Evolutionary conservation across 2,329 filamentous ascomycete genomes (phyloP).

Genomic region (Canariomyces notabilis): DNA sequence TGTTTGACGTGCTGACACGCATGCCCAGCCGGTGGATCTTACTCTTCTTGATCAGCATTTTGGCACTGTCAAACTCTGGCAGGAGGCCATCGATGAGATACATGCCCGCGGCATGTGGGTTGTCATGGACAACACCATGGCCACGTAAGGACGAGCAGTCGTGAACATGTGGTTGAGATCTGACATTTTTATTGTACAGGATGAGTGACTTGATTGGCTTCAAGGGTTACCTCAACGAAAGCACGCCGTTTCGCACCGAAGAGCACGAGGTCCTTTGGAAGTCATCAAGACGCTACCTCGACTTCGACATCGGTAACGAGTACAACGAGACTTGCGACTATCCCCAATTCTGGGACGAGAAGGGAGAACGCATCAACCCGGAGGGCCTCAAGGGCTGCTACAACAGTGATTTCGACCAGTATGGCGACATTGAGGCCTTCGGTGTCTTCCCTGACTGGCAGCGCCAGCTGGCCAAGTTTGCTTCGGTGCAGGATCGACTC

Average conservation of each 20-base stretch:
- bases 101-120: constrained; percentile 61
- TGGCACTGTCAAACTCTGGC: constrained; percentile 54
- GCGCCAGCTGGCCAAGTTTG: constrained; percentile 61
- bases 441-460: constrained; percentile 60
- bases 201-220: constrained; percentile 61
- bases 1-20: constrained; percentile 26
- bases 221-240: constrained; percentile 53
- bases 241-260: constrained; percentile 48
- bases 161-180: neutral
- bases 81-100: constrained; percentile 53
- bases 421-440: constrained; percentile 59
- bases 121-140: constrained; percentile 60
- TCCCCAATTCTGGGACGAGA: constrained; percentile 57
- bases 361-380: constrained; percentile 38
- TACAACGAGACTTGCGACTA: constrained; percentile 52
- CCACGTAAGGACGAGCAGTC: constrained; percentile 42
- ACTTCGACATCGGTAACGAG: constrained; percentile 49
- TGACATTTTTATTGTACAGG: constrained; percentile 24
- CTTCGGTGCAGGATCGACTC: constrained; percentile 61
- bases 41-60: constrained; percentile 60
- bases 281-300: constrained; percentile 47
- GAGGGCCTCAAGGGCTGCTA: constrained; percentile 52
- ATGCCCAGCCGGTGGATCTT: constrained; percentile 46
- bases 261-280: constrained; percentile 59
- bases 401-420: constrained; percentile 59